Evolutionary conservation across 495 filamentous ascomycete genomes (phyloP).

Genomic region (Penicillium longicatenatum): DNA sequence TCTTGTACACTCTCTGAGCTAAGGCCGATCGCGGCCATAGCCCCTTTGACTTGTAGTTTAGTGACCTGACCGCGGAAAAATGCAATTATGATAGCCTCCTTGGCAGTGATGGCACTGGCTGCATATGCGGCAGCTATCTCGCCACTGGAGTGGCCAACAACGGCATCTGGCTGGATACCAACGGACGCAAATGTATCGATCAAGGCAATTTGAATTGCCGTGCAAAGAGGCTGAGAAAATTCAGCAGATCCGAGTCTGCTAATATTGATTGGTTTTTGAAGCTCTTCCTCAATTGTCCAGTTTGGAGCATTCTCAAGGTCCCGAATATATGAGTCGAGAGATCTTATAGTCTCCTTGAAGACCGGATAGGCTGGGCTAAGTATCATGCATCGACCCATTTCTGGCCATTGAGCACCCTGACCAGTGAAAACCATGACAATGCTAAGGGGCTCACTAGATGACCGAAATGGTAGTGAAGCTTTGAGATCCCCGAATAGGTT

Average conservation of each 20-base stretch:
- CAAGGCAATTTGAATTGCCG: conserved; percentile 53
- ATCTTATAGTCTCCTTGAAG: conserved; percentile 21
- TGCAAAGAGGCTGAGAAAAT: conserved; percentile 41
- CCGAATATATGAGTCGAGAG: conserved; percentile 18
- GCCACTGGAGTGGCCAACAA: conserved; percentile 63
- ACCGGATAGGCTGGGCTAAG: conserved; percentile 12
- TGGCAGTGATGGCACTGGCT: conserved; percentile 45
- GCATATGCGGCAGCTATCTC: conserved; percentile 67
- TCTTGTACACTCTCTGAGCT: conserved; percentile 10
- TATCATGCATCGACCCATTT: conserved; percentile 41
- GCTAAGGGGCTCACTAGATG: conserved; percentile 1
- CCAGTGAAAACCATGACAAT: conserved; percentile 36
- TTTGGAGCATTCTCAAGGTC: conserved; percentile 14
- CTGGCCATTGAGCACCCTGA: conserved; percentile 41
- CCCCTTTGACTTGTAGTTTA: conserved; percentile 6
- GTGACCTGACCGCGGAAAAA: conserved; percentile 36
- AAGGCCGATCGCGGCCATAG: conserved; percentile 51
- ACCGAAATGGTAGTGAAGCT: not conserved
- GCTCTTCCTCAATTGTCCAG: conserved; percentile 3
- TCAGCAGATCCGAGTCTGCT: conserved; percentile 22
- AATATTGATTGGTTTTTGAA: not conserved
- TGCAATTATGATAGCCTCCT: conserved; percentile 37
- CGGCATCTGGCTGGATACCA: conserved; percentile 46
- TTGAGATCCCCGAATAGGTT: conserved; percentile 4
- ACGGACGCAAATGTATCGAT: conserved; percentile 46